Base-by-base conservation (phyloP, 2,329 filamentous ascomycete species). In the Ascochyta lentis region DNA sequence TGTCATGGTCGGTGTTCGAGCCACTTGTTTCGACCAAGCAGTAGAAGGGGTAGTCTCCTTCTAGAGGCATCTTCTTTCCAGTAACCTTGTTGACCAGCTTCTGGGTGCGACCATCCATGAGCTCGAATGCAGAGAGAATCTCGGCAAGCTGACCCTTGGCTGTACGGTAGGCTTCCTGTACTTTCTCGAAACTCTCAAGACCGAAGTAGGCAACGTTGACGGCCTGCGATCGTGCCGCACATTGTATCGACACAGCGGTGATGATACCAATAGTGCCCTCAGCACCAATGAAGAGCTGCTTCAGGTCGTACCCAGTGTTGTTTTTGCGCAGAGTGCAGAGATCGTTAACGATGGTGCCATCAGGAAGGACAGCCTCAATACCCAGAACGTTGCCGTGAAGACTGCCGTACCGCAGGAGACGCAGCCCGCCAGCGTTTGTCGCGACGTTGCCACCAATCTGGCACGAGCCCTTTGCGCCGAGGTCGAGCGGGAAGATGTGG, bases 401-500 rank as follows among this genome's bases (percentile, higher is more conserved):
- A 75, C 91, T 96, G 47, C 95, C 95, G 75, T 99, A 99, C 39
- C 95, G 86, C 48, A 99, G 83, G 31, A 99, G 81, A 52, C 95
- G 86, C 59, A 99, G 81, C 9, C 95, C 95, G 57, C 95, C 95
- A 16, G 96, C 95, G 70, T 99, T 99, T 26, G 95, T 97, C 5
- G 95, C 89, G 8, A 99, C 89, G 74, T 98, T 99, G 46, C 95
- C 95, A 64, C 96, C 95, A 61, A 99, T 89, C 58, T 98, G 93
- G 77, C 95, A 98, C 6, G 92, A 96, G 2, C 95, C 95, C 80
- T 99, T 99, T 13, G 95, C 95, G 49, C 94, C 96, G n/a, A 99
- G 85, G 73, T 99, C 96, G 41, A 99, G 83, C 19, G 95, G 95
- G 80, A 98, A 99, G 68, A 99, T 89, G 78, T 97, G 89, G 44